phyloP scores from a whole-genome alignment of 2,329 filamentous ascomycete species.

The Aspergillus thermomutatus region DNA sequence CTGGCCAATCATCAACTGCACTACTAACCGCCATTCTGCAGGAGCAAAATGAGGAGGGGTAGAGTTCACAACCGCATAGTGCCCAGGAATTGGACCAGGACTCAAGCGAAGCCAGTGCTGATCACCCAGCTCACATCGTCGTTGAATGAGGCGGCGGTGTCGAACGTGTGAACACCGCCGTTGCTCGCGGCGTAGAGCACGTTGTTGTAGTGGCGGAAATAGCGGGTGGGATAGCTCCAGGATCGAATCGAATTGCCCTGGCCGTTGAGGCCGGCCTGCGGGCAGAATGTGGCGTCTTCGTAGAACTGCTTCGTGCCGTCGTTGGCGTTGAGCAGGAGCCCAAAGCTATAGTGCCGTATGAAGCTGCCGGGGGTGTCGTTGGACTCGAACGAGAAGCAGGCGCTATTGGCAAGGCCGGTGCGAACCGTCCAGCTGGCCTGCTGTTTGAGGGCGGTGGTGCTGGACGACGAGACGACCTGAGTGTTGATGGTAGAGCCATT shows the following conservation, averaged over 20 bases:
- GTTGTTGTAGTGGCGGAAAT: constrained; percentile 53
- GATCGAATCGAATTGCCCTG: constrained; percentile 52
- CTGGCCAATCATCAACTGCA: too few species aligned
- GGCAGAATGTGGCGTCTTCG: constrained; percentile 64
- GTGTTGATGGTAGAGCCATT: constrained; percentile 51
- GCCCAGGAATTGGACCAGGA: too few species aligned
- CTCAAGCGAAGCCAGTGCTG: constrained; percentile 43
- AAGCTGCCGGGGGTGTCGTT: constrained; percentile 57
- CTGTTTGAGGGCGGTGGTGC: constrained; percentile 48
- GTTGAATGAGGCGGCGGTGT: constrained; percentile 48
- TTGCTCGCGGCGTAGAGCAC: constrained; percentile 51
- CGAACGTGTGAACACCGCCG: constrained; percentile 55
- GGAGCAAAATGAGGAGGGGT: too few species aligned
- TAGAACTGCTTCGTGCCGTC: constrained; percentile 56
- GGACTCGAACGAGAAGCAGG: constrained; percentile 61
- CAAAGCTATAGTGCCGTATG: constrained; percentile 56
- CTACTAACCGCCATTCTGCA: too few species aligned
- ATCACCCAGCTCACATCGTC: constrained; percentile 55
- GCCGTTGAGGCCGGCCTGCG: constrained; percentile 51
- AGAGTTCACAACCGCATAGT: too few species aligned
- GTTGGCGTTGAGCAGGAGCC: constrained; percentile 47
- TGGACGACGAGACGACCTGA: constrained; percentile 53
- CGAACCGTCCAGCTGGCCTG: constrained; percentile 54
- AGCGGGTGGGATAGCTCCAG: constrained; percentile 61
- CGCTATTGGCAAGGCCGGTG: constrained; percentile 54